Conservation (phyloP, 345 rosid species). For the Punica granatum region DNA sequence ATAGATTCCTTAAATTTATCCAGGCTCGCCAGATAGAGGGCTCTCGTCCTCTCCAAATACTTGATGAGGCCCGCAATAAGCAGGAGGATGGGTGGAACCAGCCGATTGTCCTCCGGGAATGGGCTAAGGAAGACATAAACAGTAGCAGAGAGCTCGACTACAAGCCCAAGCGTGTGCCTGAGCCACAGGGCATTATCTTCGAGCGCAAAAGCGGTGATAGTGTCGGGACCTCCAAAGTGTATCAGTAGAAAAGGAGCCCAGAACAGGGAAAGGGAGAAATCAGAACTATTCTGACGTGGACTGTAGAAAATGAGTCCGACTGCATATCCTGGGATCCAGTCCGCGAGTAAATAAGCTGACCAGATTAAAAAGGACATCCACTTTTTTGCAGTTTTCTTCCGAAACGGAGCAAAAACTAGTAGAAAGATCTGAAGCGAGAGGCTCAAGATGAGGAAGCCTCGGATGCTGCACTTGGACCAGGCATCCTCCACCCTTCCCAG, state of each 20-base stretch:
- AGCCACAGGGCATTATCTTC: too few species aligned
- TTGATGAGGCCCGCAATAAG: conserved; percentile 43
- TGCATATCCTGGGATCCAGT: conserved; percentile 44
- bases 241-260: conserved; percentile 66
- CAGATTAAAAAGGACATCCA: conserved; percentile 31
- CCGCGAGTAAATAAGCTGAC: conserved; percentile 52
- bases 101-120: conserved; percentile 17
- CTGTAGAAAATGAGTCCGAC: conserved; percentile 48
- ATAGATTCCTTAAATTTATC: conserved; percentile 53
- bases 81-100: conserved; percentile 26
- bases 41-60: conserved; percentile 51
- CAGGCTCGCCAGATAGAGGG: conserved; percentile 46
- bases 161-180: conserved; percentile 38
- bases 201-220: too few species aligned
- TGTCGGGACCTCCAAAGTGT: too few species aligned
- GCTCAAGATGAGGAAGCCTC: conserved; percentile 45
- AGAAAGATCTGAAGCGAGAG: conserved; percentile 44
- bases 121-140: conserved; percentile 36
- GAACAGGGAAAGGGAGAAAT: conserved; percentile 34
- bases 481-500: too few species aligned
- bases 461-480: conserved; percentile 51
- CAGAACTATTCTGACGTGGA: too few species aligned
- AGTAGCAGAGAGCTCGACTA: conserved; percentile 33
- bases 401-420: conserved; percentile 33
- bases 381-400: conserved; percentile 35